Evolutionary conservation across 2,329 filamentous ascomycete species (phyloP), one percentile per base, ranked within the genome.

Genomic region (Cadophora malorum): DNA sequence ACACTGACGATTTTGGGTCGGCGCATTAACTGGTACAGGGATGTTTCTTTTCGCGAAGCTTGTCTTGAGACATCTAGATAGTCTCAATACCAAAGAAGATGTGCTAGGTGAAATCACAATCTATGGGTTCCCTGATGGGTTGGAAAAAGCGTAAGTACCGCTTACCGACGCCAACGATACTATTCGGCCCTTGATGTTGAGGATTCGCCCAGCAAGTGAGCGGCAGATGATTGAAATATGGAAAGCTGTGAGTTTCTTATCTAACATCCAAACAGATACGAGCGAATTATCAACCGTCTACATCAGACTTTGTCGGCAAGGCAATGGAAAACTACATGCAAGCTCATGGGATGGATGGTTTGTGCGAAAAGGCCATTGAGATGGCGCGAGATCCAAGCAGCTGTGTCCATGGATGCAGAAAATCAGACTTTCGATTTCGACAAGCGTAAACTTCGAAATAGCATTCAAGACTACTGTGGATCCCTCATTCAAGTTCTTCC

Each of bases 331-430:
- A 66, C 61, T 31, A 66, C 64, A 6, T 47, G 50, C 2, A 71
- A 62, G 70, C 63, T 83, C 6, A 69, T 83, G 10, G 76, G 79
- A 1, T 82, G 79, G 80, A 73, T 82, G 10, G 75, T 78, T 4
- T 81, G 78, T 68, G 77, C 79, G 4, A 80, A 78, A 66, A 70
- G 80, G 19, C 74, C 81, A 0, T 70, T 82, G 14, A 79, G 78
- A 62, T 80, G 78, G 80, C 74, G 78, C 56, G 81, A 82, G 67
- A 77, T 82, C n/a, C 81, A 82, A 75, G 76, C 69, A 7, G 76
- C 78, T 35, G 73, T 78, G 25, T 78, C 80, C 1, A 78, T 81
- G 21, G 67, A 80, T 62, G 12, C 77, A 1, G 72, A 76, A 1
- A 52, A 72, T 3, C 64, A 74, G 64, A 63, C 31, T 1, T 67